These are phyloP conservation scores for Adansonia grandidieri DNA, from an alignment of 441 rosid species.

Conservation along the genomic window DNA sequence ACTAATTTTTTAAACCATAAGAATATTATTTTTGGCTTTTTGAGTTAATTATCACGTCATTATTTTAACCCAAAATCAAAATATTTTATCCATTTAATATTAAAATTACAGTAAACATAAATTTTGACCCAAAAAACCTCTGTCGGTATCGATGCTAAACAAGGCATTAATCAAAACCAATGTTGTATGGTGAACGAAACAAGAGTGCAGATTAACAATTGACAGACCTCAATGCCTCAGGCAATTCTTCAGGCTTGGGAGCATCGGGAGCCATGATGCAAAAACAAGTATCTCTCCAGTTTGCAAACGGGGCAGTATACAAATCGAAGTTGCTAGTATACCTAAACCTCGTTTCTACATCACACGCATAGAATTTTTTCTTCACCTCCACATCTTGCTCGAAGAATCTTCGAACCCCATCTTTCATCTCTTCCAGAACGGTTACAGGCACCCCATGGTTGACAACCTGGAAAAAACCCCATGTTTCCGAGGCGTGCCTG, in stretches of 20 bases:
- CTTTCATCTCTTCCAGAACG: conserved; percentile 40
- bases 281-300: conserved; percentile 47
- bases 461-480: conserved; percentile 60
- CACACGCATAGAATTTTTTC: conserved; percentile 39
- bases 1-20: too few species aligned
- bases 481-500: conserved; percentile 39
- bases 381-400: conserved; percentile 46
- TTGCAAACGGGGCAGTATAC: conserved; percentile 35
- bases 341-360: conserved; percentile 24
- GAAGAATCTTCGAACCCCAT: conserved; percentile 37
- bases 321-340: conserved; percentile 49
- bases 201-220: too few species aligned
- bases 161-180: too few species aligned
- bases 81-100: too few species aligned
- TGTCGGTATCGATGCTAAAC: too few species aligned
- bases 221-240: conserved; percentile 35
- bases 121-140: too few species aligned
- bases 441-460: conserved; percentile 48
- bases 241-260: conserved; percentile 45
- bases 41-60: too few species aligned
- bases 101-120: too few species aligned
- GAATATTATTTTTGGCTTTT: too few species aligned
- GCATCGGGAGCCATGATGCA: conserved; percentile 45
- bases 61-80: too few species aligned
- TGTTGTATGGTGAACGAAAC: neutral